phyloP scores from a whole-genome alignment of 371 early-diverging fungal genomes.

The Smittium culicis region DNA sequence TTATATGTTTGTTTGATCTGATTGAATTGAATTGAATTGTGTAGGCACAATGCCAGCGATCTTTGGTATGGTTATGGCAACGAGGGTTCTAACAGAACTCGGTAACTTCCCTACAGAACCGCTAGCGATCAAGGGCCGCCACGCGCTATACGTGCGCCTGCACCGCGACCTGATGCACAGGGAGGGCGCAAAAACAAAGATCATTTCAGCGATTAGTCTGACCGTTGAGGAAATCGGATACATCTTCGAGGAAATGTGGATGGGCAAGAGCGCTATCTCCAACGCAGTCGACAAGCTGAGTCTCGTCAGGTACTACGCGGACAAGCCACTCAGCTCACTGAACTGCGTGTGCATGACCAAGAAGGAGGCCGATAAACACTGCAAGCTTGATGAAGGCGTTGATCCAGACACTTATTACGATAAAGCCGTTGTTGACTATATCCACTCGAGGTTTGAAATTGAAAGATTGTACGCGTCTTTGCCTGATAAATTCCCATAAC shows the following conservation, averaged over 20 bases:
- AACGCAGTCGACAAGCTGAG: constrained; percentile 56
- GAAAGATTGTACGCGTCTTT: constrained; percentile 11
- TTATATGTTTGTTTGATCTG: too few relatives aligned
- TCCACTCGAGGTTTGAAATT: constrained; percentile 23
- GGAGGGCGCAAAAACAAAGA: constrained; percentile 35
- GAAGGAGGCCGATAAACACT: constrained; percentile 49
- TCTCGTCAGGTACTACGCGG: constrained; percentile 60
- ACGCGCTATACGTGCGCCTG: constrained; percentile 51
- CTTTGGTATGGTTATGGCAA: too few relatives aligned
- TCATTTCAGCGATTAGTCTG: constrained; percentile 33
- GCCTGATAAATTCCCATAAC: too few relatives aligned
- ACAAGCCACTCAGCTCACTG: constrained; percentile 43
- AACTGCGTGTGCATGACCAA: constrained; percentile 78
- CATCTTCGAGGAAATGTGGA: constrained; percentile 79
- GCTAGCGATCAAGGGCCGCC: too few relatives aligned
- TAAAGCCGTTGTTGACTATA: constrained; percentile 16
- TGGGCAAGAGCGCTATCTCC: constrained; percentile 61
- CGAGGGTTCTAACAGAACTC: too few relatives aligned
- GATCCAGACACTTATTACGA: constrained; percentile 29
- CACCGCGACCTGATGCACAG: constrained; percentile 55
- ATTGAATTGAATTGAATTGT: too few relatives aligned
- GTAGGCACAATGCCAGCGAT: too few relatives aligned
- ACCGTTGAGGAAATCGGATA: constrained; percentile 62
- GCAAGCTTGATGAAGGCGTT: constrained; percentile 31
- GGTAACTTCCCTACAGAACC: too few relatives aligned